Evolutionary conservation across 345 rosid genomes (phyloP), one percentile per base, ranked within the genome.

Genomic region (Populus deltoides): DNA sequence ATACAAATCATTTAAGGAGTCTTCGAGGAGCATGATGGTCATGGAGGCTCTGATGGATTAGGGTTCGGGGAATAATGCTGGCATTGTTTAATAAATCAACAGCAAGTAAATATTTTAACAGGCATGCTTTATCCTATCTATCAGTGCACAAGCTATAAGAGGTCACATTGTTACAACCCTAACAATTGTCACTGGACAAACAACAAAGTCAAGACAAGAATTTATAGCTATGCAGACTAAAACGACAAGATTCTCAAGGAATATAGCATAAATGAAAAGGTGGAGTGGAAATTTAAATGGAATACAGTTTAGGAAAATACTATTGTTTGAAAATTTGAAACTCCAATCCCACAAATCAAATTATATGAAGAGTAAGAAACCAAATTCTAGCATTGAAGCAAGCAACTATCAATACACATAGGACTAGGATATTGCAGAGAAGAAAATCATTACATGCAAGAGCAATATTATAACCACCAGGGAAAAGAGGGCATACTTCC

Each of bases 1-100:
- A 85, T 81, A 76, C 75, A 76, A 59, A 74, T 65, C 79, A 71
- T 68, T 33, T 29, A 29, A 63, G 72, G 66, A 87, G 83, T 68
- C 65, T 20, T 17, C 35, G 31, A 71, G 20, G 39, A n/a, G 29
- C 9, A 33, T 13, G 47, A 17, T 45, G 38, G 69, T 22, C n/a
- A 68, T 15, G 5, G 68, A 55, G 13, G 63, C 27, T 59, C 36
- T 70, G 71, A 71, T 47, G 53, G 49, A 63, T 81, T 66, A n/a
- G 33, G 51, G 55, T 49, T 39, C 29, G 45, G 61, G 49, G 43
- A n/a, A 76, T 66, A 57, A 8, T 51, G 65, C 55, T 39, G 45
- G 38, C 72, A 70, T 53, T 61, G 33, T 77, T 53, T 31, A 20
- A 29, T 31, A 20, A 45, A 67, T 72, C 70, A 66, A 55, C 9